Evolutionary conservation across 176 grass and related monocot species (phyloP).

Genomic region (Pharus latifolius): DNA sequence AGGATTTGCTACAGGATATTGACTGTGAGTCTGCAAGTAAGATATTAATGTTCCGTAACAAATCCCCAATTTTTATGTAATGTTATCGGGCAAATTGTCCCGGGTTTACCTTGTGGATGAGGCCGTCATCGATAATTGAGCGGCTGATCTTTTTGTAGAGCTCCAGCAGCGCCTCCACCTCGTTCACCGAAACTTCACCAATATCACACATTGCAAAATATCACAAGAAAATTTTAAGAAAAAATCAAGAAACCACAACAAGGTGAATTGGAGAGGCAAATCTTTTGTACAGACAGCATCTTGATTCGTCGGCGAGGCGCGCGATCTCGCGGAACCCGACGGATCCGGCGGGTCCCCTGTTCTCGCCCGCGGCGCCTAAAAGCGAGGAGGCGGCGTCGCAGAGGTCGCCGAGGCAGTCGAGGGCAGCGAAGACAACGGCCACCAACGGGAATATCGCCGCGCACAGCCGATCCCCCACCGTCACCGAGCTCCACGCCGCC

Average conservation of each 20-base stretch:
- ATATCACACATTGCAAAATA: background rate
- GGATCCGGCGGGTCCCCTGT: background rate
- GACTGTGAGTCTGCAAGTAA: too few species aligned
- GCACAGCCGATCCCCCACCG: conserved; percentile 66
- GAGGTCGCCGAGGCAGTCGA: conserved; percentile 47
- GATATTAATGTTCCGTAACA: too few species aligned
- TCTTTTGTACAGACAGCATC: conserved; percentile 62
- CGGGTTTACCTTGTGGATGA: conserved; percentile 71
- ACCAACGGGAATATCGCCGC: conserved; percentile 40
- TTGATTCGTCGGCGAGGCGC: conserved; percentile 54
- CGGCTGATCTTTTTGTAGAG: conserved; percentile 82
- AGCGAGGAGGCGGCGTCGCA: background rate
- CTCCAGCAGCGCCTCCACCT: conserved; percentile 75
- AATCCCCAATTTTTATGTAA: background rate
- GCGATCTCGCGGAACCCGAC: conserved; percentile 25
- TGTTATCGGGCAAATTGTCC: too few species aligned
- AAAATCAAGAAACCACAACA: background rate
- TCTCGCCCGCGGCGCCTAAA: background rate
- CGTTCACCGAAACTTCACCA: conserved; percentile 63
- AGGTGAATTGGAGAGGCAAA: background rate
- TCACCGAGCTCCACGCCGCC: conserved; percentile 48
- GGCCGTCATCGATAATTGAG: conserved; percentile 68
- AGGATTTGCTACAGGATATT: too few species aligned
- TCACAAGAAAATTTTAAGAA: background rate
- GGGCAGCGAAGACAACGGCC: conserved; percentile 44